These are phyloP conservation scores for Biscogniauxia mediterranea DNA, from an alignment of 2,329 filamentous ascomycete species.

Conservation along the genomic window DNA sequence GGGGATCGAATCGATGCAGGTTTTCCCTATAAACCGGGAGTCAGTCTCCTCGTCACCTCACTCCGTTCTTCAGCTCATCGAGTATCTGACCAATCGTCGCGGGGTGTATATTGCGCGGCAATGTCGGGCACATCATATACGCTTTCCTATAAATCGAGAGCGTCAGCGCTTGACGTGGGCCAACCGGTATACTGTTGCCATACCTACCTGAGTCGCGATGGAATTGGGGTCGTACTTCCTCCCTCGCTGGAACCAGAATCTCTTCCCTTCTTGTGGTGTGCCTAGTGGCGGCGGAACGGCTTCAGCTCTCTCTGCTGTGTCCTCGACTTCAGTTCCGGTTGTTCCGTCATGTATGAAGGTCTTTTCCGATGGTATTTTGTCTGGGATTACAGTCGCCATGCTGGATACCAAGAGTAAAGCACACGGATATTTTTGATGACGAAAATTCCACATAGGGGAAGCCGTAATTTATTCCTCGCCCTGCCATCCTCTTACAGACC, in stretches of 20 bases:
- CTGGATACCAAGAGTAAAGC: no score
- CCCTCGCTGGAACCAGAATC: constrained; percentile 34
- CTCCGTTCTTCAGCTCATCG: no score
- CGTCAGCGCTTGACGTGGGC: neutral
- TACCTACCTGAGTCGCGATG: constrained; percentile 28
- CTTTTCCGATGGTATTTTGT: constrained; percentile 15
- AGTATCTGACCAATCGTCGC: constrained; percentile 24
- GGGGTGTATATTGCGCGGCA: constrained; percentile 37
- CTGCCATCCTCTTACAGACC: neutral
- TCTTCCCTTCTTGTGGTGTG: constrained; percentile 25
- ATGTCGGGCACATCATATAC: constrained; percentile 44
- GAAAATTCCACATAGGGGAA: neutral
- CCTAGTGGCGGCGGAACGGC: constrained; percentile 27
- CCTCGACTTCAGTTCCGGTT: constrained; percentile 11
- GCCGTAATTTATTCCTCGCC: neutral
- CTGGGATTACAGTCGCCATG: constrained; percentile 28
- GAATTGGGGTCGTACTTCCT: constrained; percentile 25
- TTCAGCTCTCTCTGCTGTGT: constrained; percentile 11
- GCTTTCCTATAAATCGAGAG: constrained; percentile 36
- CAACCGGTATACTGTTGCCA: neutral
- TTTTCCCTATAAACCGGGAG: constrained; percentile 28
- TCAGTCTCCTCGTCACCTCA: constrained; percentile 1
- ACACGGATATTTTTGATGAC: no score
- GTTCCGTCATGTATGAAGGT: constrained; percentile 13
- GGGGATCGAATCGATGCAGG: constrained; percentile 33